Evolutionary conservation across 164 flowering plant species (phyloP), one percentile per base, ranked within the genome.

Genomic region (Protea cynaroides): DNA sequence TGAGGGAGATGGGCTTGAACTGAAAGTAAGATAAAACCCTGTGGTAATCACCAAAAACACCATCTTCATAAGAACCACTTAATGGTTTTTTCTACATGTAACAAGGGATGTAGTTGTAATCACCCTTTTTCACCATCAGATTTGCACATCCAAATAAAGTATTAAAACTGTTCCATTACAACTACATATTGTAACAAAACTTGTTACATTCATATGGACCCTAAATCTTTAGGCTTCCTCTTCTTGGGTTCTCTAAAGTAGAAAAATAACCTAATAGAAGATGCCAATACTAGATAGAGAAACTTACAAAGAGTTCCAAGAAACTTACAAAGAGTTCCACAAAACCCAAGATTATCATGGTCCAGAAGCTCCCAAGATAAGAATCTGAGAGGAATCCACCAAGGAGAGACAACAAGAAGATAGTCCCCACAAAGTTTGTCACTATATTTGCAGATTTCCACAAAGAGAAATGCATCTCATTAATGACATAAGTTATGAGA

Each of bases 341-440:
- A 64, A 86, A 85, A 49, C 89, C 97, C 73, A 94, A 94, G 69
- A 89, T 81, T 75, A 94, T 77, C 76, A 87, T 86, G 72, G 97
- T 91, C 96, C 96, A 87, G 63, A 93, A 93, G 74, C 87, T 78
- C 12, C 96, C 97, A 69, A 93, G 89, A 75, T 81, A 89, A 56
- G 98, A 87, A 61, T 90, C 98, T 5, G 98, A 84, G 61, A 93
- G 85, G 76, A 76, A 88, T 25, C 98, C 98, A 62, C 97, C 97
- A 59, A 94, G 72, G 53, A 94, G 90, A 61, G 97, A 77, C 59
- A 94, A 67, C 25, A 94, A 77, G 68, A 94, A 94, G 67, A 89
- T 59, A 65, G 98, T 94, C 36, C 98, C 98, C 19, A 94, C 70
- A 67, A 94, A 94, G 72, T 94, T 91, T 2, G 98, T 94, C 43